phyloP scores from a whole-genome alignment of 306 rosid genomes.

The Vigna trinervia region DNA sequence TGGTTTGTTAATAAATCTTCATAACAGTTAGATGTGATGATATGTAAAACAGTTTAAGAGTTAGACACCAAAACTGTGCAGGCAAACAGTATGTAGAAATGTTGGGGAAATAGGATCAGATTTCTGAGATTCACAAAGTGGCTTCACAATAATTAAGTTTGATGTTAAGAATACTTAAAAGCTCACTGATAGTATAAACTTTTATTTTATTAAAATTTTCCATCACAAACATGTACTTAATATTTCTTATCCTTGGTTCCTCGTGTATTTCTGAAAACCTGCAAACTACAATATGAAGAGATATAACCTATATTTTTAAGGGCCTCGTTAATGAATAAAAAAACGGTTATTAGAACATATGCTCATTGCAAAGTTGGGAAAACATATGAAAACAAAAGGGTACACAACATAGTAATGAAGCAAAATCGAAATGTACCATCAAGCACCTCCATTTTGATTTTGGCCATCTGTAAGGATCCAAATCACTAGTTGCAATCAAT shows the following conservation, averaged over 20 bases:
- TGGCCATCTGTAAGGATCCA: constrained; percentile 92
- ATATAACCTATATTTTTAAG: background rate
- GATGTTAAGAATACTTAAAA: background rate
- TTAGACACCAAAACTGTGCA: constrained; percentile 22
- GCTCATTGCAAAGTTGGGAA: constrained; percentile 10
- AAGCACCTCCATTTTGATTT: constrained; percentile 98
- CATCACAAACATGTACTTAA: background rate
- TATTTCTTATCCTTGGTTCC: background rate
- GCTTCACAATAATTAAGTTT: background rate
- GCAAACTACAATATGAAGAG: background rate
- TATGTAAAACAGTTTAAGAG: background rate
- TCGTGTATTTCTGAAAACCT: constrained; percentile 1
- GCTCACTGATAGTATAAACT: background rate
- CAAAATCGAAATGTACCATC: constrained; percentile 67
- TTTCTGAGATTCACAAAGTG: constrained; percentile 15
- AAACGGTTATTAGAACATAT: background rate
- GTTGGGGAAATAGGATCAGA: background rate
- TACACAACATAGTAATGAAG: constrained; percentile 13
- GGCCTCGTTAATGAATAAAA: background rate
- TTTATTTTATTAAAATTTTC: background rate
- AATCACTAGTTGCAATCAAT: constrained; percentile 77
- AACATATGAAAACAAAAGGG: constrained; percentile 6
- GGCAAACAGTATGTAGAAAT: constrained; percentile 13
- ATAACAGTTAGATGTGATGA: background rate
- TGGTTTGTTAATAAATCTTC: background rate